Evolutionary conservation across 371 early-diverging fungal genomes (phyloP).

Genomic region (Mucor racemosus): DNA sequence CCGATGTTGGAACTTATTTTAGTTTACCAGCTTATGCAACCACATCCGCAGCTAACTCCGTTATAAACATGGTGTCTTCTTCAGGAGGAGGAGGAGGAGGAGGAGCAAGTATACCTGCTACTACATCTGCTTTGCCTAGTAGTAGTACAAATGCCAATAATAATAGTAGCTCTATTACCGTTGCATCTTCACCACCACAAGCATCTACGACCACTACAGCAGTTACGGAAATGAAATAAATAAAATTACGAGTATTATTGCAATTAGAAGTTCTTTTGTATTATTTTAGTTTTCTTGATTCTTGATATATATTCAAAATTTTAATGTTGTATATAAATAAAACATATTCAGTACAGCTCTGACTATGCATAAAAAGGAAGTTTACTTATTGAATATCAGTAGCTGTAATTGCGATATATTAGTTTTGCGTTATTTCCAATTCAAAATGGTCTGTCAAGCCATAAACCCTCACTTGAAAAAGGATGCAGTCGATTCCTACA

Average conservation of each 20-base stretch:
- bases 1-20: slow-evolving; percentile 54
- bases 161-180: not conserved
- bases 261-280: too few relatives aligned
- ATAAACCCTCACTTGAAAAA: too few relatives aligned
- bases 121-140: not conserved
- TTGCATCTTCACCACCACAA: not conserved
- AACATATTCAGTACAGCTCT: too few relatives aligned
- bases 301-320: too few relatives aligned
- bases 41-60: not conserved
- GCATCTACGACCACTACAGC: not conserved
- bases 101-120: not conserved
- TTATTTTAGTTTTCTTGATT: too few relatives aligned
- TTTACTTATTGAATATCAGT: too few relatives aligned
- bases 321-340: too few relatives aligned
- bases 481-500: too few relatives aligned
- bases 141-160: not conserved
- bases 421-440: too few relatives aligned
- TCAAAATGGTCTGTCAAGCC: too few relatives aligned
- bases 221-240: not conserved
- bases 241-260: not conserved
- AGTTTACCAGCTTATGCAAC: slow-evolving; percentile 40
- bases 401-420: too few relatives aligned
- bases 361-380: too few relatives aligned
- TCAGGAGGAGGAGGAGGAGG: not conserved
- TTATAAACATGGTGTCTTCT: not conserved